Conservation (phyloP, 768 basidiomycete species). For the Tylopilus sp. region DNA sequence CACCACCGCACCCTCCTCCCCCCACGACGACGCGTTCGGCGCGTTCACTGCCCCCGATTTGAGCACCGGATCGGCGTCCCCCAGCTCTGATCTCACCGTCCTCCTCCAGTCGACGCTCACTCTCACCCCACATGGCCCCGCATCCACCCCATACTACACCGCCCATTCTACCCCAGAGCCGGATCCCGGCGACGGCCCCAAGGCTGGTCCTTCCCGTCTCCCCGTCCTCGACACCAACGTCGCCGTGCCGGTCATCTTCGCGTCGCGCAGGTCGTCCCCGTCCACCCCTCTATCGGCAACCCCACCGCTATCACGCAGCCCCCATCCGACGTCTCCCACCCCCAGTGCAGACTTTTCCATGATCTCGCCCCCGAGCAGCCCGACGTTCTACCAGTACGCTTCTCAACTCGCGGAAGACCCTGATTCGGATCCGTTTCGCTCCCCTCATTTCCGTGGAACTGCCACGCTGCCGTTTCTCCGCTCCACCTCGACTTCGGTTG, state of each 20-base stretch:
- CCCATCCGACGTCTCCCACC: constrained; percentile 43
- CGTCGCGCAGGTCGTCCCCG: constrained; percentile 20
- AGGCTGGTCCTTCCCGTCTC: constrained; percentile 28
- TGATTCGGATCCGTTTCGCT: constrained; percentile 22
- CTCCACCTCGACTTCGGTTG: constrained; percentile 20
- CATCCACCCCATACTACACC: constrained; percentile 32
- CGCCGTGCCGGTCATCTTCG: neutral
- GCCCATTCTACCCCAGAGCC: constrained; percentile 32
- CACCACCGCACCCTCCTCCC: constrained; percentile 13
- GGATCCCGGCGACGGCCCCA: constrained; percentile 14
- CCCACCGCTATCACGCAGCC: constrained; percentile 18
- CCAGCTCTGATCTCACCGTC: constrained; percentile 23
- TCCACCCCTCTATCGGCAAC: constrained; percentile 25
- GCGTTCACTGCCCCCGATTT: neutral
- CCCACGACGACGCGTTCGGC: constrained; percentile 15
- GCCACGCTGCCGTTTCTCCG: constrained; percentile 33
- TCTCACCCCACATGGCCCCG: no score
- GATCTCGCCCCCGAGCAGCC: constrained; percentile 40
- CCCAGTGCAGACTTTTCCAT: constrained; percentile 47
- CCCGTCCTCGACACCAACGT: constrained; percentile 22
- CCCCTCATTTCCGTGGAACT: constrained; percentile 18
- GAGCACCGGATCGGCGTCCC: constrained; percentile 14
- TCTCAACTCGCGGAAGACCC: constrained; percentile 23
- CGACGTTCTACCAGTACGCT: constrained; percentile 32
- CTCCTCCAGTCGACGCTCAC: constrained; percentile 7